phyloP scores from a whole-genome alignment of 1,284 basidiomycete species.

The Microbotryomycetes sp. region DNA sequence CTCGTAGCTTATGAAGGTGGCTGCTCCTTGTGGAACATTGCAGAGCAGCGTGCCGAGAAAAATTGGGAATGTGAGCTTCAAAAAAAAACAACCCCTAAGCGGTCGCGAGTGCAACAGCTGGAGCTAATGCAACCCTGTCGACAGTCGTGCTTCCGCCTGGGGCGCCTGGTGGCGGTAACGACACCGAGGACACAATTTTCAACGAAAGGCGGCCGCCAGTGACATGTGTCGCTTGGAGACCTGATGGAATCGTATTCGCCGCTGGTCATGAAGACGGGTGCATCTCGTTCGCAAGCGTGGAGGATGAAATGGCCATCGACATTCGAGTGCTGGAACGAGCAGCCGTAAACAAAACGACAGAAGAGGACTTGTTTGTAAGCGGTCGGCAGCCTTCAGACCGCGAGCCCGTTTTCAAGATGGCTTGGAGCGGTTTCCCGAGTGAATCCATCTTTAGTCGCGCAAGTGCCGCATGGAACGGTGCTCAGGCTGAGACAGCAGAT shows the following conservation, averaged over 20 bases:
- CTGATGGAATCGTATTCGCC: constrained; percentile 49
- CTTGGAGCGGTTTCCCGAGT: constrained; percentile 70
- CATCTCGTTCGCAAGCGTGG: constrained; percentile 76
- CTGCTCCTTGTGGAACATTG: constrained; percentile 63
- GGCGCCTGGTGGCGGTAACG: constrained; percentile 68
- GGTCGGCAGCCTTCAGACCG: constrained; percentile 39
- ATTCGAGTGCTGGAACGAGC: constrained; percentile 59
- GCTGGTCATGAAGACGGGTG: constrained; percentile 78
- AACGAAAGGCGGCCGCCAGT: constrained; percentile 63
- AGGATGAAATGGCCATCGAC: constrained; percentile 70
- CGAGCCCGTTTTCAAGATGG: constrained; percentile 82
- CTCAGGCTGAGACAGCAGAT: constrained; percentile 34
- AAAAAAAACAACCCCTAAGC: background rate
- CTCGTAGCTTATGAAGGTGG: constrained; percentile 79
- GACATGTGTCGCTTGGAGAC: constrained; percentile 62
- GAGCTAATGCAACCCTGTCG: constrained; percentile 59
- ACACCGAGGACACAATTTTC: constrained; percentile 52
- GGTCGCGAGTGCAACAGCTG: background rate
- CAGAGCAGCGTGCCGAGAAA: constrained; percentile 44
- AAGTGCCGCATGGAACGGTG: background rate
- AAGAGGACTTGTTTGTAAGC: constrained; percentile 25
- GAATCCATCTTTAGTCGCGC: constrained; percentile 36
- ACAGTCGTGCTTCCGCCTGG: constrained; percentile 56
- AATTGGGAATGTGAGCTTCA: constrained; percentile 21
- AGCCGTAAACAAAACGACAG: constrained; percentile 42